These are phyloP conservation scores for Pisolithus marmoratus DNA, from an alignment of 768 basidiomycete species.

Conservation along the genomic window DNA sequence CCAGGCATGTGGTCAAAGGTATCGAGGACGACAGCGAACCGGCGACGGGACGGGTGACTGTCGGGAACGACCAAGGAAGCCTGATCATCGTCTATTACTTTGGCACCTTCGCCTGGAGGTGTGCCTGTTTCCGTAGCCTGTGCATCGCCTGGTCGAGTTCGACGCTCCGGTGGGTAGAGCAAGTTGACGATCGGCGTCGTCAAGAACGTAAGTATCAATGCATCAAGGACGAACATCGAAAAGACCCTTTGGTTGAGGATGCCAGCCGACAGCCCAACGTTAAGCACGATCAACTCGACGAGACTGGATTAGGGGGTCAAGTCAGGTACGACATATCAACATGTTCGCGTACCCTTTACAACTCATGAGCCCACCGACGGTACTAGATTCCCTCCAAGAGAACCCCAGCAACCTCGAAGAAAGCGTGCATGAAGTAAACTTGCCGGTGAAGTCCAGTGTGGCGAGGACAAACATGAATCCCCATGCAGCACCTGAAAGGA, in stretches of 20 bases:
- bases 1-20: conserved; percentile 84
- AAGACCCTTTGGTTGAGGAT: conserved; percentile 79
- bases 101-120: neutral
- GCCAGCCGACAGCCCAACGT: conserved; percentile 78
- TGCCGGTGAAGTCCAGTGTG: conserved; percentile 74
- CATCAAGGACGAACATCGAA: conserved; percentile 92
- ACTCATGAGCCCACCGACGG: conserved; percentile 91
- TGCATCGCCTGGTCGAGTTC: conserved; percentile 38
- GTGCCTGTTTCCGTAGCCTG: neutral
- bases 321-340: neutral
- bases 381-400: conserved; percentile 70
- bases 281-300: conserved; percentile 93
- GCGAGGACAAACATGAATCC: conserved; percentile 80
- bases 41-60: conserved; percentile 19
- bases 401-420: conserved; percentile 70
- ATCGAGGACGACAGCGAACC: conserved; percentile 85
- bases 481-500: conserved; percentile 65
- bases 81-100: neutral
- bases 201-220: conserved; percentile 78
- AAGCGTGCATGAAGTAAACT: conserved; percentile 78
- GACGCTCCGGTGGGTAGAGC: conserved; percentile 61
- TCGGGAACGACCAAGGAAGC: neutral
- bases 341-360: conserved; percentile 75
- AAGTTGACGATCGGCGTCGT: conserved; percentile 72
- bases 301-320: conserved; percentile 40